Base-by-base conservation (phyloP, 495 filamentous ascomycete species). In the Aspergillus conjunctus region DNA sequence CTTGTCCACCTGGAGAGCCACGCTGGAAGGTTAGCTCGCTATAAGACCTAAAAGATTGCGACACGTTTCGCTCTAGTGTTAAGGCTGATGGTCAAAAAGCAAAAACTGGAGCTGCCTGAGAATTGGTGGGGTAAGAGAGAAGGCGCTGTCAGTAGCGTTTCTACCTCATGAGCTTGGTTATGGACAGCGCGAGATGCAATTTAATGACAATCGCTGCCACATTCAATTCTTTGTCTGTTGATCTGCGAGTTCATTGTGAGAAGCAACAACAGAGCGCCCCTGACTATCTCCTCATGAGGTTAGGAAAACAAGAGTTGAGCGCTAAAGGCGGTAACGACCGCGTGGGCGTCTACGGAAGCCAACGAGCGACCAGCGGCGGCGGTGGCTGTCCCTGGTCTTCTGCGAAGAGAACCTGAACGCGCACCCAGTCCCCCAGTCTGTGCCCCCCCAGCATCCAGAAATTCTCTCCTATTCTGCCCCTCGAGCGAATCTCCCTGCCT, bases 271-370 rank as follows among this genome's bases (percentile, higher is more conserved):
- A 12, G 14, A 17, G 20, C n/a, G 44, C 46, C 48, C 56, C 56
- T 54, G 48, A 58, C 60, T 39, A 56, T 32, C 32, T 18, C 54
- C 44, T 45, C 22, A 32, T 46, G 54, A 46, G 54, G 43, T 33
- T 58, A 46, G 26, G 45, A 58, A 50, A 18, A 14, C 54, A 52
- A 9, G 41, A 44, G 14, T 22, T 22, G 55, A 60, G 66, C 66
- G 66, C 62, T 59, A 63, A 68, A 60, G 51, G 66, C 66, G 66
- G 66, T 54, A 63, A 63, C 44, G 39, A 34, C 54, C 50, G 54
- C 50, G 54, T 57, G 60, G 57, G 66, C 66, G 66, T 44, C 33
- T 63, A 62, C 30, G 15, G 60, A 43, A 65, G 41, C 66, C 62
- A 68, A 68, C 63, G 34, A 62, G 20, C 51, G 53, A 7, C 26